Percentiles rank a stretch among this genome's conserved stretches.
phyloP scores from a whole-genome alignment of 495 filamentous ascomycete genomes.

The Umbilicaria muhlenbergii region DNA sequence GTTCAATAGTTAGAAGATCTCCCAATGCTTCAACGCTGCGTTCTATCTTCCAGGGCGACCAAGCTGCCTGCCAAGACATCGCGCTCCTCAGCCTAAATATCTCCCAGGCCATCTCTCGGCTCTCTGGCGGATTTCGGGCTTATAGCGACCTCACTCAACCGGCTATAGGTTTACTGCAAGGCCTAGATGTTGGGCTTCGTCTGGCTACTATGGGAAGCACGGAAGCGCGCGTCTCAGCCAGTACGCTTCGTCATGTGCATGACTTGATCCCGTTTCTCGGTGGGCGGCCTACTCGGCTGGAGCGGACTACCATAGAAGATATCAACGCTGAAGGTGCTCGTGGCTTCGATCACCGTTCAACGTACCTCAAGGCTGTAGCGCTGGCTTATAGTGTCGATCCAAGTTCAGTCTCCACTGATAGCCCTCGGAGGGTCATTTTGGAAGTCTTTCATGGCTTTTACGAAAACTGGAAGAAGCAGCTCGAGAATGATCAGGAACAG shows the following conservation, averaged over 20 bases:
- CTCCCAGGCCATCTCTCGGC: slow-evolving; percentile 44
- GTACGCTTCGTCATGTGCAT: slow-evolving; percentile 23
- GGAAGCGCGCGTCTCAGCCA: slow-evolving; percentile 8
- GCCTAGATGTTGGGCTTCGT: slow-evolving; percentile 61
- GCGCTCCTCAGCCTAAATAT: slow-evolving; percentile 56
- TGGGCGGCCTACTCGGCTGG: slow-evolving; percentile 17
- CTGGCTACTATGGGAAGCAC: slow-evolving; percentile 29
- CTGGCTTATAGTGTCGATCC: slow-evolving; percentile 1
- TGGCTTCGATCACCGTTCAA: slow-evolving; percentile 14
- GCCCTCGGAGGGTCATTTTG: slow-evolving; percentile 5
- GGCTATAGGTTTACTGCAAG: slow-evolving; percentile 63
- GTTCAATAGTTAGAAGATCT: slow-evolving; percentile 41
- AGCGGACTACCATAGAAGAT: slow-evolving; percentile 14
- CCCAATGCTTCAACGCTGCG: slow-evolving; percentile 14
- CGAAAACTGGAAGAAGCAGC: slow-evolving; percentile 56
- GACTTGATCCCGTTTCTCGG: slow-evolving; percentile 48
- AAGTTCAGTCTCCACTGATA: neutral
- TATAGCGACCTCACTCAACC: slow-evolving; percentile 78
- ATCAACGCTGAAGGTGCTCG: slow-evolving; percentile 13
- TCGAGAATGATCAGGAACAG: slow-evolving; percentile 56
- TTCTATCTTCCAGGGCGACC: slow-evolving; percentile 1
- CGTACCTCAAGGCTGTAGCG: slow-evolving; percentile 16
- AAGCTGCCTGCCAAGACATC: slow-evolving; percentile 27
- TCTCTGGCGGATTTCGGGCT: slow-evolving; percentile 48
- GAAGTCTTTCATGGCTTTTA: slow-evolving; percentile 56